Evolutionary conservation across 2,329 filamentous ascomycete genomes (phyloP).

Genomic region (Clonostachys rosea): DNA sequence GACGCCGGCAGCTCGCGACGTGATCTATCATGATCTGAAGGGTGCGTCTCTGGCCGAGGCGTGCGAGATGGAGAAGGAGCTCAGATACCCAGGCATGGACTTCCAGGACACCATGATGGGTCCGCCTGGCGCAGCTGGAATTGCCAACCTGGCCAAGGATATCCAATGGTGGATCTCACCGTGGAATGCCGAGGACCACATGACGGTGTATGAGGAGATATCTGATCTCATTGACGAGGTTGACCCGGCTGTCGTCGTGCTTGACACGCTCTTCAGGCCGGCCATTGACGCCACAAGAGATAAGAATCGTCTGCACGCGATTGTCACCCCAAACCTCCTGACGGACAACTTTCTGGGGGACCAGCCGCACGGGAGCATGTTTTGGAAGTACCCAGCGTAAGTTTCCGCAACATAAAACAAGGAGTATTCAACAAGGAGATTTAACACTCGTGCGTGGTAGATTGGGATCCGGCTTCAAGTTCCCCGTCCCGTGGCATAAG

Average conservation of each 20-base stretch:
- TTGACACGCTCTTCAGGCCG: conserved; percentile 21
- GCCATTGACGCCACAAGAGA: conserved; percentile 13
- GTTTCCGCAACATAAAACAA: conserved; percentile 4
- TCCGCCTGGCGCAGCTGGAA: conserved; percentile 9
- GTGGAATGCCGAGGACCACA: conserved; percentile 21
- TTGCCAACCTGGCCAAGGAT: conserved; percentile 5
- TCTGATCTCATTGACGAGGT: conserved; percentile 18
- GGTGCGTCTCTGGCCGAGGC: conserved; percentile 6
- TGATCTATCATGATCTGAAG: conserved; percentile 14
- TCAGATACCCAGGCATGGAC: not conserved
- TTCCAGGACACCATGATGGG: not conserved
- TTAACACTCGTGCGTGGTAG: conserved; percentile 22
- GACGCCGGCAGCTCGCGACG: conserved; percentile 5
- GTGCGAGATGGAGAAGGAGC: too few species aligned
- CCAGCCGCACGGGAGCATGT: conserved; percentile 27
- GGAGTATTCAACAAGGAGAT: too few species aligned
- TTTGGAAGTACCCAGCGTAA: conserved; percentile 34
- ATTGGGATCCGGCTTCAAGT: conserved; percentile 32
- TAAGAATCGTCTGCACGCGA: conserved; percentile 18
- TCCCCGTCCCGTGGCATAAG: conserved; percentile 33
- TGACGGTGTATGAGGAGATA: conserved; percentile 15
- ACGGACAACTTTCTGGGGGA: conserved; percentile 27
- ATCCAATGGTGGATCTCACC: conserved; percentile 14
- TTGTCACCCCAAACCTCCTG: conserved; percentile 37
- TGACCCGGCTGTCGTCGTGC: conserved; percentile 20